Conservation (phyloP, 1,284 basidiomycete genomes). For the Stygiomarasmius scandens region DNA sequence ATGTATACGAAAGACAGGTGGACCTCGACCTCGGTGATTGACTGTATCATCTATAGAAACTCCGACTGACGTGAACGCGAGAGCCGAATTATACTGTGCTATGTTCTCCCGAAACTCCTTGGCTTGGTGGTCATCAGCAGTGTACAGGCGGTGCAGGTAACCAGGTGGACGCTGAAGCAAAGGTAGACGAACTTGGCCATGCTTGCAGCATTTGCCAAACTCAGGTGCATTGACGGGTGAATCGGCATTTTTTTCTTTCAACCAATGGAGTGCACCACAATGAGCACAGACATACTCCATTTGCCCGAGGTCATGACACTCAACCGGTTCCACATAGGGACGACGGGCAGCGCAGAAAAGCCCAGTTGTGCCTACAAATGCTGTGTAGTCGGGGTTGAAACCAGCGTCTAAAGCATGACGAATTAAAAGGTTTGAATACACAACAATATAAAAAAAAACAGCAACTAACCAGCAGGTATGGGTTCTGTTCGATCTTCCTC, state of each 20-base stretch:
- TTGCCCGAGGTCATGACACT: no score
- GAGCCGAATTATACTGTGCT: neutral
- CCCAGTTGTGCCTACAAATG: no score
- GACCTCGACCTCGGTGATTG: constrained; percentile 15
- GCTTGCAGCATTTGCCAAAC: constrained; percentile 7
- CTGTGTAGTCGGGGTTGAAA: no score
- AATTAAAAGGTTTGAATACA: no score
- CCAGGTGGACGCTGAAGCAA: neutral
- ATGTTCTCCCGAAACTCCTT: neutral
- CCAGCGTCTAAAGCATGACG: no score
- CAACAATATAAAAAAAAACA: no score
- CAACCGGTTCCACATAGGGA: no score
- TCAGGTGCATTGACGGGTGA: neutral
- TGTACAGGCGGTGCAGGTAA: neutral
- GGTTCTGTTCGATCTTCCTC: no score
- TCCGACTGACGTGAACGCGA: constrained; percentile 14
- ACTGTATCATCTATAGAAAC: constrained; percentile 14
- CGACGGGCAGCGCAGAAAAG: no score
- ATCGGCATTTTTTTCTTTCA: neutral
- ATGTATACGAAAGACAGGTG: constrained; percentile 30
- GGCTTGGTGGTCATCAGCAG: neutral
- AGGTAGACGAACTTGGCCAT: constrained; percentile 4
- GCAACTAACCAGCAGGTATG: no score
- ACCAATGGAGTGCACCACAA: constrained; percentile 9
- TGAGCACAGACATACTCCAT: no score